Evolutionary conservation across 306 rosid species (phyloP), one percentile per base, ranked within the genome.

Genomic region (cucumber (Cucumis sativus)): DNA sequence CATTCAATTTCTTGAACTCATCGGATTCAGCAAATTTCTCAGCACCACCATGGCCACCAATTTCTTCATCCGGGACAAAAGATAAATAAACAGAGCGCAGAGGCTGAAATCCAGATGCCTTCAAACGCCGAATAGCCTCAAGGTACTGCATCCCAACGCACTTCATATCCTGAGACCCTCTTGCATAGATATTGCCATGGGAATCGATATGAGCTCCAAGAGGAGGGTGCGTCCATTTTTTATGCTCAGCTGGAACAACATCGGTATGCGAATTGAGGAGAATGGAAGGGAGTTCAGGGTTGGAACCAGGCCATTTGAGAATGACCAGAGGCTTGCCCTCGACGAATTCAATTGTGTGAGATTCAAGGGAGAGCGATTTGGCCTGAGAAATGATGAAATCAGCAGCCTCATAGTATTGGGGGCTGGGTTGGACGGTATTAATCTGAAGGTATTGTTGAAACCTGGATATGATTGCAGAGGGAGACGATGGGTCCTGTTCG

Each of bases 121-220:
- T 87, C 56, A 95, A 82, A 20, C 81, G 81, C 5, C 97, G 87
- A 80, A 95, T 69, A 20, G 97, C 98, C 83, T 95, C 98, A 21
- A 95, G 85, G 81, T 95, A 92, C 84, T 95, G 98, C 89, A 92
- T 74, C 3, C 97, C 92, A 16, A 95, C 95, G 83, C 98, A 95
- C 88, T 95, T 94, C 96, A 90, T 94, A 58, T 92, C 97, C 83
- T 95, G 97, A 5, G 98, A 89, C 23, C 97, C 97, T 80, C 98
- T 78, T 21, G 97, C 97, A 64, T 79, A 88, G 10, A 92, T 77
- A 52, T 80, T 77, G 0, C 97, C 96, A 0, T 25, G 1, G 6
- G 84, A 35, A 41, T 92, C 97, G 17, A 95, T 23, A 75, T 88
- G 88, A 51, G 97, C 97, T 15, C 64, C 30, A 79, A 92, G 92